Evolutionary conservation across 1,139 yeast genomes (phyloP).

Genomic region (Pneumocystis carinii): DNA sequence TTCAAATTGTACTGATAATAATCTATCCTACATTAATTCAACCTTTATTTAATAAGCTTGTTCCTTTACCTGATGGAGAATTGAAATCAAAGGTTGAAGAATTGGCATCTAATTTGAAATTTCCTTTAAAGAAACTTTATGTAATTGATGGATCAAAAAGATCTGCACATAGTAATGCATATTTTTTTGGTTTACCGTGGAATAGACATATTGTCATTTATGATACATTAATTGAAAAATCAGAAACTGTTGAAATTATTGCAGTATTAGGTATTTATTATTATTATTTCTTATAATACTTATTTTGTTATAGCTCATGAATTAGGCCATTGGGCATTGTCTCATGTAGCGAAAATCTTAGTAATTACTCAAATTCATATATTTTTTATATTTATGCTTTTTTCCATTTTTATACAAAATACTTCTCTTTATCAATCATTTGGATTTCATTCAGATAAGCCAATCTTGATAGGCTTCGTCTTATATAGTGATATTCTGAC

Average conservation of each 20-base stretch:
- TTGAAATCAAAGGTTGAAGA: slow-evolving; percentile 66
- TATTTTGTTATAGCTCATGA: slow-evolving; percentile 49
- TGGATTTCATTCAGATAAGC: slow-evolving; percentile 53
- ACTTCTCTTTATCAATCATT: slow-evolving; percentile 60
- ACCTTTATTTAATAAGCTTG: slow-evolving; percentile 81
- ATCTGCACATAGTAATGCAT: slow-evolving; percentile 92
- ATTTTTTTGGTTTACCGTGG: slow-evolving; percentile 92
- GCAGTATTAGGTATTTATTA: slow-evolving; percentile 44
- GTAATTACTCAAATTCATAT: slow-evolving; percentile 49
- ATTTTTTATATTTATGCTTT: slow-evolving; percentile 49
- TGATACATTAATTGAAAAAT: slow-evolving; percentile 76
- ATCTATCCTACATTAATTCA: slow-evolving; percentile 69
- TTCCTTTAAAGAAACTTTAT: slow-evolving; percentile 72
- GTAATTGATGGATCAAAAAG: slow-evolving; percentile 93
- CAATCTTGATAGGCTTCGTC: slow-evolving; percentile 65
- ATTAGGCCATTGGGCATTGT: slow-evolving; percentile 91
- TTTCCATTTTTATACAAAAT: slow-evolving; percentile 68
- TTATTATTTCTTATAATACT: background rate
- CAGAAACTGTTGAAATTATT: slow-evolving; percentile 64
- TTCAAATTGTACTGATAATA: slow-evolving; percentile 60
- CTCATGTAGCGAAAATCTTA: slow-evolving; percentile 65
- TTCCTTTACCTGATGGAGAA: slow-evolving; percentile 83
- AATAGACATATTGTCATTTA: slow-evolving; percentile 84
- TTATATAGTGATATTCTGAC: slow-evolving; percentile 48
- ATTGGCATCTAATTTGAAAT: slow-evolving; percentile 56